Percentiles rank a stretch among this genome's conserved stretches.
Conservation (phyloP, 345 rosid species). For the Sonneratia alba region DNA sequence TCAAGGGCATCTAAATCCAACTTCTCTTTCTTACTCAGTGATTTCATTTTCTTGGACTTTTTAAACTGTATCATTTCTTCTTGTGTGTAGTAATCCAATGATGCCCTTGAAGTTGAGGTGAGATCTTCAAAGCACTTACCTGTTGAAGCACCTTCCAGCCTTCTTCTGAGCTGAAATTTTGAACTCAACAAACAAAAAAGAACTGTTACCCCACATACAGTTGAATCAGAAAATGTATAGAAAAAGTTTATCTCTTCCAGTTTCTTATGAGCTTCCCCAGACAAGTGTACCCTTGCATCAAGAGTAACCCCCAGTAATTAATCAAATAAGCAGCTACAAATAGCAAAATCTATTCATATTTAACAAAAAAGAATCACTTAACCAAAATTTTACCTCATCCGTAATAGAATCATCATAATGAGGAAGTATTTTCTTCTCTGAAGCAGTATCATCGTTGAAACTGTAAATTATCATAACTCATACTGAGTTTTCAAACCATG, state of each 20-base stretch:
- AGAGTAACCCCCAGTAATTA: constrained; percentile 61
- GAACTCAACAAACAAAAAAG: constrained; percentile 1
- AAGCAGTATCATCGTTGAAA: constrained; percentile 70
- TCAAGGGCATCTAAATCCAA: constrained; percentile 80
- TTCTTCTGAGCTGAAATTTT: constrained; percentile 64
- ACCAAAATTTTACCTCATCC: constrained; percentile 53
- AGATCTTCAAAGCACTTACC: constrained; percentile 57
- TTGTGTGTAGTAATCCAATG: constrained; percentile 73
- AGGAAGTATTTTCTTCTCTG: constrained; percentile 83
- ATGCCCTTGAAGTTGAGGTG: constrained; percentile 44
- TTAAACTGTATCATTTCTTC: constrained; percentile 86
- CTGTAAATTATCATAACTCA: constrained; percentile 26
- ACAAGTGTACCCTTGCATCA: constrained; percentile 72
- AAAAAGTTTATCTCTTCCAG: constrained; percentile 61
- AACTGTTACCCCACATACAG: not conserved
- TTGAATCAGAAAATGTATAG: not conserved
- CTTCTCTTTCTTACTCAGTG: constrained; percentile 77
- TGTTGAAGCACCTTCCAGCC: constrained; percentile 54
- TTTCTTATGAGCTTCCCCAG: constrained; percentile 91
- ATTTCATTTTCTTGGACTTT: constrained; percentile 88
- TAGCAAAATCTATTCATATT: not conserved
- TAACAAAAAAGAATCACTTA: not conserved
- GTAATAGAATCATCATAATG: constrained; percentile 68
- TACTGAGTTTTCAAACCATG: not conserved
- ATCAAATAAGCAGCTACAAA: not conserved